These are phyloP conservation scores for Metschnikowia kofuensis DNA, from an alignment of 805 yeast species.

Conservation along the genomic window DNA sequence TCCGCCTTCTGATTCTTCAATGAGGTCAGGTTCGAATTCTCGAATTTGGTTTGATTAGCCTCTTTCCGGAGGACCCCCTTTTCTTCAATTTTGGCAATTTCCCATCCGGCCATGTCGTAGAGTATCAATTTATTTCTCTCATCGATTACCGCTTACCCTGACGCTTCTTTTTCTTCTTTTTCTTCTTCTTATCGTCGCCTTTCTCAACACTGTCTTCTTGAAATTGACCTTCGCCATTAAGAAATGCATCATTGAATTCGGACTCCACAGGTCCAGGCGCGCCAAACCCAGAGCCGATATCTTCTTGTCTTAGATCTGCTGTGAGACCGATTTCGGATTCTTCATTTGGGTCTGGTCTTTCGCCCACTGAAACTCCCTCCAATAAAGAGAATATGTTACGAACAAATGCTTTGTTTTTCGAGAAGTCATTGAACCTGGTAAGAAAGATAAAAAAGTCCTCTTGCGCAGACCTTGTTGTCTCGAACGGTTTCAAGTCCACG, in stretches of 20 bases:
- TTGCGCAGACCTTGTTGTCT: slow-evolving; percentile 7
- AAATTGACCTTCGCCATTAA: slow-evolving; percentile 26
- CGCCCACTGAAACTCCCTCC: slow-evolving; percentile 13
- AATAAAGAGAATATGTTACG: slow-evolving; percentile 26
- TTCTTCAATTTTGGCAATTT: too few relatives aligned
- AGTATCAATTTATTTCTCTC: not conserved
- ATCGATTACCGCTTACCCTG: slow-evolving; percentile 16
- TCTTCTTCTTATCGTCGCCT: slow-evolving; percentile 16
- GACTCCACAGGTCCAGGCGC: slow-evolving; percentile 18
- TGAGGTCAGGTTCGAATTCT: too few relatives aligned
- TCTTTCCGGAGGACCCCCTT: too few relatives aligned
- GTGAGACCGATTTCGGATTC: slow-evolving; percentile 3
- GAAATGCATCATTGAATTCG: slow-evolving; percentile 30
- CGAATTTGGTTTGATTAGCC: too few relatives aligned
- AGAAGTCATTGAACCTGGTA: slow-evolving; percentile 28
- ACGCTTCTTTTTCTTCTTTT: slow-evolving; percentile 29
- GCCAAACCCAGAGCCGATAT: not conserved
- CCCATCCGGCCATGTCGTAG: too few relatives aligned
- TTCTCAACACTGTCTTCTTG: slow-evolving; percentile 8
- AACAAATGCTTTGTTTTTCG: slow-evolving; percentile 30
- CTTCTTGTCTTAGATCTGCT: slow-evolving; percentile 3
- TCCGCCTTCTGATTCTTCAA: too few relatives aligned
- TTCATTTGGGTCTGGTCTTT: slow-evolving; percentile 6
- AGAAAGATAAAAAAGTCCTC: slow-evolving; percentile 27
- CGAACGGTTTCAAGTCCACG: slow-evolving; percentile 1